Evolutionary conservation across 1,284 basidiomycete species (phyloP).

Genomic region (Ganoderma boninense): DNA sequence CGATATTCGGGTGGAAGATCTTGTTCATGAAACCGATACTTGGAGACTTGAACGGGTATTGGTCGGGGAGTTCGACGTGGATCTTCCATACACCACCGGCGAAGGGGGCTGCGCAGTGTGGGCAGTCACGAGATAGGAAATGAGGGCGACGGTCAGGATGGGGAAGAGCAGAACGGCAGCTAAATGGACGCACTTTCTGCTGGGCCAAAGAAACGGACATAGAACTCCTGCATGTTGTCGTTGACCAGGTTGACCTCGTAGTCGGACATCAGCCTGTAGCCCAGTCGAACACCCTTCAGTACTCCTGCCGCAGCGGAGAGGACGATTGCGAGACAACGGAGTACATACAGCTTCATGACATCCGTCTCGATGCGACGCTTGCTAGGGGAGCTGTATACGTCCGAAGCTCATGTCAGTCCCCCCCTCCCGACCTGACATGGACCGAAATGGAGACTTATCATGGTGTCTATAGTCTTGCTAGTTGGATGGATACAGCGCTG

Average conservation of each 20-base stretch:
- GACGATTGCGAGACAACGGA: neutral
- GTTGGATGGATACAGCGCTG: neutral
- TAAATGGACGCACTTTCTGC: slow-evolving; percentile 80
- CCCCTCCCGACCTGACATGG: neutral
- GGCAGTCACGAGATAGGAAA: slow-evolving; percentile 11
- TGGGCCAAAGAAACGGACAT: slow-evolving; percentile 95
- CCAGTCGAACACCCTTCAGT: neutral
- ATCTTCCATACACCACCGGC: slow-evolving; percentile 98
- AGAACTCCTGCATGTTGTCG: slow-evolving; percentile 99
- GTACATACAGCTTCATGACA: slow-evolving; percentile 96
- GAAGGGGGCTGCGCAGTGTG: slow-evolving; percentile 83
- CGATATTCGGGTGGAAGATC: slow-evolving; percentile 99
- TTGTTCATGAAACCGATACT: slow-evolving; percentile 99
- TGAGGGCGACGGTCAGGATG: slow-evolving; percentile 7
- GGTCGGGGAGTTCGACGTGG: slow-evolving; percentile 98
- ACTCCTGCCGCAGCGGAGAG: neutral
- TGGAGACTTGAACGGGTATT: slow-evolving; percentile 99
- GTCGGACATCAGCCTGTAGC: slow-evolving; percentile 91
- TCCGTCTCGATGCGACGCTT: slow-evolving; percentile 98
- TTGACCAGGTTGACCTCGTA: slow-evolving; percentile 97
- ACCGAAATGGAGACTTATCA: slow-evolving; percentile 43
- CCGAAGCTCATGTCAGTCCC: slow-evolving; percentile 31
- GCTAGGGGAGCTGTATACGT: slow-evolving; percentile 62
- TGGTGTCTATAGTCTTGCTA: slow-evolving; percentile 27
- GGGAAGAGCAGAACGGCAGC: neutral